phyloP scores from a whole-genome alignment of 805 yeast genomes.

The Suhomyces faveliae region DNA sequence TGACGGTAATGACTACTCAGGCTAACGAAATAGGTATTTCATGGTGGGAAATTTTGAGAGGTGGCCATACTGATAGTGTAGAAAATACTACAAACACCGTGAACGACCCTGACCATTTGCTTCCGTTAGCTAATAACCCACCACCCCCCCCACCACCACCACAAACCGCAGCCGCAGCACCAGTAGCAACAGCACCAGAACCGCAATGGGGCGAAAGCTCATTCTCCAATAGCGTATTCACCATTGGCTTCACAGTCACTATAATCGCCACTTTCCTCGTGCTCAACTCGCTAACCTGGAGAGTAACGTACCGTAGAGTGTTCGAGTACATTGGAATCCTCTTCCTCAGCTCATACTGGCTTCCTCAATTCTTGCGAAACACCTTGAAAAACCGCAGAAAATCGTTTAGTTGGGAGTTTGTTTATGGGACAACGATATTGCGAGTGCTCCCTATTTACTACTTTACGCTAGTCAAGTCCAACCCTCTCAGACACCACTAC shows the following conservation, averaged over 20 bases:
- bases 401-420: conserved; percentile 66
- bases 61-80: conserved; percentile 40
- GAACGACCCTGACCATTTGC: conserved; percentile 16
- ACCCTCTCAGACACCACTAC: conserved; percentile 70
- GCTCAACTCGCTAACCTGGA: conserved; percentile 62
- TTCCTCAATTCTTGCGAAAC: conserved; percentile 85
- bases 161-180: conserved; percentile 9
- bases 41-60: conserved; percentile 64
- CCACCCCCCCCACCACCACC: conserved; percentile 22
- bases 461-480: conserved; percentile 49
- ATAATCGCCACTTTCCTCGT: conserved; percentile 46
- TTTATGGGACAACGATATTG: conserved; percentile 63
- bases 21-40: conserved; percentile 67
- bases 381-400: conserved; percentile 66
- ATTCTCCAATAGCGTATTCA: conserved; percentile 26
- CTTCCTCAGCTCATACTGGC: conserved; percentile 70
- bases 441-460: conserved; percentile 67
- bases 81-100: conserved; percentile 39
- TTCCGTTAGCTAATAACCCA: conserved; percentile 22
- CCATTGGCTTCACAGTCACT: conserved; percentile 25
- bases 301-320: conserved; percentile 48
- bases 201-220: conserved; percentile 19
- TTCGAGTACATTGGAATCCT: conserved; percentile 59
- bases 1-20: conserved; percentile 66
- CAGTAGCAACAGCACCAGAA: conserved; percentile 10